Conservation (phyloP, 2,329 filamentous ascomycete species). For the Colletotrichum sp. region DNA sequence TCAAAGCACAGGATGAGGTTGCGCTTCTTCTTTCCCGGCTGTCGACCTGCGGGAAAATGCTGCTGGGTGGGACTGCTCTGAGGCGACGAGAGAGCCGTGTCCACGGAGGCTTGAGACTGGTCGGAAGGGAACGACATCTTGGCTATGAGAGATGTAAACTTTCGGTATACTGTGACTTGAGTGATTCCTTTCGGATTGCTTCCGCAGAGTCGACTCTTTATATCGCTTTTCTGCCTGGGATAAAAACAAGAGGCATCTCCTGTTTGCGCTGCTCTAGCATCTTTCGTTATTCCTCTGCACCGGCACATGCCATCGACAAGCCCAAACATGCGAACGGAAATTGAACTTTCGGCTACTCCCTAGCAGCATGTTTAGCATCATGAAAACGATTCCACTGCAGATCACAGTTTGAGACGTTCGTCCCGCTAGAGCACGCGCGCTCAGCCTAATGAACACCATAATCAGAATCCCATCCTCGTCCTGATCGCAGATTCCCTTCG, state of each 20-base stretch:
- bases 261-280: not conserved
- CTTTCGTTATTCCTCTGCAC: fast-evolving
- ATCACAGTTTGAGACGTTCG: not conserved
- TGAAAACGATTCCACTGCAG: not conserved
- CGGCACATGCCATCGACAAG: not conserved
- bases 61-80: not conserved
- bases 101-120: not conserved
- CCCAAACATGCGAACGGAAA: not conserved
- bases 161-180: not conserved
- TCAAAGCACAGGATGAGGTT: conserved; percentile 55
- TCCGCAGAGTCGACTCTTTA: not conserved
- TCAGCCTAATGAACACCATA: not conserved
- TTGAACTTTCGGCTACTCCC: not conserved
- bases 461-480: not conserved
- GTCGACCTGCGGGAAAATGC: not conserved
- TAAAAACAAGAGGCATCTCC: too few species aligned
- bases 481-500: not conserved
- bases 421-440: not conserved
- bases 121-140: not conserved
- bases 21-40: conserved; percentile 18
- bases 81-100: not conserved
- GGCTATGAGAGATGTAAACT: not conserved
- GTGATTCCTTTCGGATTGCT: fast-evolving
- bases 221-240: fast-evolving
- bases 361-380: not conserved